Evolutionary conservation across 106 monocot species (phyloP), one percentile per base, ranked within the genome.

Genomic region (Allium fistulosum): DNA sequence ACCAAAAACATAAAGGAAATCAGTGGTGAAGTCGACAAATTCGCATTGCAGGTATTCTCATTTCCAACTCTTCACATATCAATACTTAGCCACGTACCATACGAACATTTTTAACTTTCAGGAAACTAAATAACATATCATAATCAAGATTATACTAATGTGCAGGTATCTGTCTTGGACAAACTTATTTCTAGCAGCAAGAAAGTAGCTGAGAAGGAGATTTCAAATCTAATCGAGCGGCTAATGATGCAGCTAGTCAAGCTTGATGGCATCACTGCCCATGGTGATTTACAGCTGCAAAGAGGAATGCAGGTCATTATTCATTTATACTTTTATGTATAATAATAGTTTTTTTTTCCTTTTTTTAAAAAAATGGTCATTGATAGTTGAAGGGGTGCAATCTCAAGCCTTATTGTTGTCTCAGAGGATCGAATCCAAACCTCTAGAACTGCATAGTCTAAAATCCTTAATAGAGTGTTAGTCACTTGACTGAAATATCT

Each of bases 201-300:
- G 60, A 87, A 78, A 49, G 92, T 92, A 37, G 80, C 72, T 27
- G 92, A 92, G 61, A 53, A 73, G 11, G 87, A 87, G 22, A 72
- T 92, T 26, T 48, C 80, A 17, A 51, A 61, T n/a, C 57, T 92
- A 27, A 92, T 72, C 52, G 92, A 87, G 69, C 66, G 73, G 71
- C 68, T 92, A 26, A 92, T 92, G 92, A 73, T 65, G 45, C 79
- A 78, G 73, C 68, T 92, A 52, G 11, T 92, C 61, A 78, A 76
- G 59, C 68, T 92, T 11, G 87, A 92, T 63, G 87, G 72, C 46
- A 71, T 92, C 62, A 70, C 66, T 48, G 82, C 69, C 53, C 84
- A 84, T n/a, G 84, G 84, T 8, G 84, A 84, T 48, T 69, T 80
- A 26, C 80, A 80, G 53, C 58, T 46, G 10, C 72, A 77, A 73